Conservation (phyloP, 352 stramenopile genomes). For the Elongisporangium undulatum region DNA sequence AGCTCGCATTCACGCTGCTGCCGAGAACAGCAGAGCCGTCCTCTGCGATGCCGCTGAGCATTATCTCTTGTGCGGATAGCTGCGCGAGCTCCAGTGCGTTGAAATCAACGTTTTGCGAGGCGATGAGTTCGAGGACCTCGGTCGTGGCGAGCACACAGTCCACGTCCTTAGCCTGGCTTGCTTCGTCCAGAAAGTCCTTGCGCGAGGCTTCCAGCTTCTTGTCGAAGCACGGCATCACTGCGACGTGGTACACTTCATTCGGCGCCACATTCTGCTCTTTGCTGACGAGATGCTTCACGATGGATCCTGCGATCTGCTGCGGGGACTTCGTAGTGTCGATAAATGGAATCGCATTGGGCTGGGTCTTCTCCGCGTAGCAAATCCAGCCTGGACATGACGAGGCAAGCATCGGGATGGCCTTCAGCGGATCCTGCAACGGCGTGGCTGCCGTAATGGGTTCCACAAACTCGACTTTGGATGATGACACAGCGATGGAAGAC, state of each 20-base stretch:
- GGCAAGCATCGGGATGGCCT: slow-evolving; percentile 90
- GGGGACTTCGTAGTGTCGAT: slow-evolving; percentile 95
- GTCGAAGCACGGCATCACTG: slow-evolving; percentile 98
- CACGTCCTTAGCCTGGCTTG: slow-evolving; percentile 81
- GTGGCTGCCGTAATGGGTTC: slow-evolving; percentile 45
- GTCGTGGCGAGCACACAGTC: slow-evolving; percentile 93
- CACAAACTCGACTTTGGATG: slow-evolving; percentile 60
- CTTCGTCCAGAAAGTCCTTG: slow-evolving; percentile 79
- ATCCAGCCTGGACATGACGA: slow-evolving; percentile 97
- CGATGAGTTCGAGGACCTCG: slow-evolving; percentile 74
- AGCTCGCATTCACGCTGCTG: slow-evolving; percentile 60
- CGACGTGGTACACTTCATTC: slow-evolving; percentile 91
- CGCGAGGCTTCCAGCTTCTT: slow-evolving; percentile 98
- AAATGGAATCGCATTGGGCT: slow-evolving; percentile 92
- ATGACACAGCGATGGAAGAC: slow-evolving; percentile 68
- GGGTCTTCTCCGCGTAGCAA: slow-evolving; percentile 97
- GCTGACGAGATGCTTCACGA: slow-evolving; percentile 75
- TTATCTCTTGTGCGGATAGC: slow-evolving; percentile 56
- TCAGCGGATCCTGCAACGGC: slow-evolving; percentile 57
- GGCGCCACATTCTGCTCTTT: slow-evolving; percentile 43
- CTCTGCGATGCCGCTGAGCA: slow-evolving; percentile 63
- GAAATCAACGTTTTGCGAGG: slow-evolving; percentile 60
- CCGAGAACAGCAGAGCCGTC: slow-evolving; percentile 53
- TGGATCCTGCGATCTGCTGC: slow-evolving; percentile 90
- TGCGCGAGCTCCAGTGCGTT: slow-evolving; percentile 49